Base-by-base conservation (phyloP, 768 basidiomycete genomes). In the Rhodocollybia butyracea region DNA sequence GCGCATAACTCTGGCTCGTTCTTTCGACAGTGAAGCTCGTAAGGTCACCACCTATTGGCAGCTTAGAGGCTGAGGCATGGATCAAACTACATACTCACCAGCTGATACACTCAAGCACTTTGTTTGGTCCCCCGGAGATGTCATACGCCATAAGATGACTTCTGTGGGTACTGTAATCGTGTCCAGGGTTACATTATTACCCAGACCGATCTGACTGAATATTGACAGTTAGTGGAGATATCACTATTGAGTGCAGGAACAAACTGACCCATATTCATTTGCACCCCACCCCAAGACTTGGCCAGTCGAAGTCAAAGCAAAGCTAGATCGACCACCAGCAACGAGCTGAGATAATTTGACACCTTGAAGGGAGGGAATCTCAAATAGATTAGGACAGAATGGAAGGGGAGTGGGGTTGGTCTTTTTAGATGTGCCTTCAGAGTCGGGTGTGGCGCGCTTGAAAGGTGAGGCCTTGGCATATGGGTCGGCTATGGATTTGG, bases 251-350 rank as follows among this genome's bases (percentile, higher is more conserved):
- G 26, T 19, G 21, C 47, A 15, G 10, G 45, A 34, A 27, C 51
- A 3, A 7, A 57, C 79, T 50, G 60, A 88, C 88, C 93, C 93
- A 61, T 79, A 88, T 59, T 90, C 86, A 66, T 97, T 96, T 1
- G 91, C 91, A 42, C 94, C 94, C 84, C 90, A 96, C 0, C 85
- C 91, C 19, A 98, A 78, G 10, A 95, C 89, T 52, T 84, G 76
- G 2, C 93, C 94, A 2, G 74, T 62, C 3, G 60, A 55, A 0
- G 91, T 92, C 24, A 84, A 75, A 10, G 78, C 86, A 63, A 91
- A 92, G 62, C 89, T 93, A 45, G 80, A 85, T 53, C 84, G 77
- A 36, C 76, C 74, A 2, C 91, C 91, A 24, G 92, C 82, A 27
- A 85, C 84, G 41, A 93, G 75, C 68, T 91, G 86, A 19, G 76